phyloP scores from a whole-genome alignment of 1,284 basidiomycete species.

The Tetrapyrgos nigripes region DNA sequence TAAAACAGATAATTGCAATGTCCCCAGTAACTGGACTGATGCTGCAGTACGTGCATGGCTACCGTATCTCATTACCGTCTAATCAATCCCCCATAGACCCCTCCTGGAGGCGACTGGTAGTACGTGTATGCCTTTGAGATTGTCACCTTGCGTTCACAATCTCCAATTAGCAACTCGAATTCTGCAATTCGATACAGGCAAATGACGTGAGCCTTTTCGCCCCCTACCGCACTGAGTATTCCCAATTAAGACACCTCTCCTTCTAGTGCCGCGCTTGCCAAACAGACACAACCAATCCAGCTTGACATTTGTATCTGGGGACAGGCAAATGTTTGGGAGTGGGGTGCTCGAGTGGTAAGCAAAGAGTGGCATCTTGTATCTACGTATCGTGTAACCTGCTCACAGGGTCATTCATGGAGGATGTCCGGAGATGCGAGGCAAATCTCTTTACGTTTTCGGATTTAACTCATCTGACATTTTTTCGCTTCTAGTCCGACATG shows the following conservation, averaged over 20 bases:
- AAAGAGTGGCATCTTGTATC: neutral
- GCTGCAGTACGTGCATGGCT: slow-evolving; percentile 33
- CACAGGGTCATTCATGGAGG: slow-evolving; percentile 61
- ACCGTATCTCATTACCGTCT: neutral
- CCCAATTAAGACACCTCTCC: neutral
- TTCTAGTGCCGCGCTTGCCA: slow-evolving; percentile 48
- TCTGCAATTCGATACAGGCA: slow-evolving; percentile 59
- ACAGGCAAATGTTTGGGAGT: slow-evolving; percentile 55
- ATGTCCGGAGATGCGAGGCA: slow-evolving; percentile 56
- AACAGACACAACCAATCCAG: slow-evolving; percentile 49
- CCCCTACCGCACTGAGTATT: neutral
- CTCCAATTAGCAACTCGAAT: slow-evolving; percentile 53
- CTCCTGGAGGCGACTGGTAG: slow-evolving; percentile 56
- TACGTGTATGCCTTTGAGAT: slow-evolving; percentile 33
- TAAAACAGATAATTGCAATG: slow-evolving; percentile 61
- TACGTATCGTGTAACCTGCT: neutral
- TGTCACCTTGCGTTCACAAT: neutral
- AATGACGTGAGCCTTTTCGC: slow-evolving; percentile 49
- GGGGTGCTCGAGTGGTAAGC: slow-evolving; percentile 58
- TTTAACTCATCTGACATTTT: neutral
- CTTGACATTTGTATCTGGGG: slow-evolving; percentile 61
- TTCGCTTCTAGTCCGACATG: slow-evolving; percentile 45
- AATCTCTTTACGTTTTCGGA: neutral
- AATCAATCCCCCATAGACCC: slow-evolving; percentile 32
- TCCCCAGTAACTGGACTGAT: slow-evolving; percentile 59